Base-by-base conservation (phyloP, 805 yeast species). In the Candida cerambycidarum region DNA sequence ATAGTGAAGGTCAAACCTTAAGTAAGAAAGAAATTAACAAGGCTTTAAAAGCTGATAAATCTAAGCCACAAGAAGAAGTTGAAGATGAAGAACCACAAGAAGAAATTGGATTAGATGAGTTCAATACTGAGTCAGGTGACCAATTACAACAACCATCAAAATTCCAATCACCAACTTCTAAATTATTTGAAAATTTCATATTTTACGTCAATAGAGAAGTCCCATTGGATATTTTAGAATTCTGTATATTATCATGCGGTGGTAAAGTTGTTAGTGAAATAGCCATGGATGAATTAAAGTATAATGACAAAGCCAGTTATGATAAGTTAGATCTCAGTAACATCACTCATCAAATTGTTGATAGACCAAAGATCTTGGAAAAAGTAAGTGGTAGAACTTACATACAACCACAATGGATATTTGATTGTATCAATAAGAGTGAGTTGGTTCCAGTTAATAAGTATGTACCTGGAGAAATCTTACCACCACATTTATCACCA, bases 401-500 rank as follows among this genome's bases (percentile, higher is more conserved):
- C 59, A 64, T 92, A 37, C 99, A 93, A 69, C 99, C 99, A 14
- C 99, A 93, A 73, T 93, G 99, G 99, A 75, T 93, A 23, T 90
- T 93, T 62, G 99, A 93, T 63, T 83, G 85, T 57, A 70, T 93
- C 47, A 93, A 93, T 71, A 84, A 85, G 66, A 78, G 80, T 38
- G 73, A 78, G 46, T 73, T 93, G 47, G 72, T 85, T 46, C 80
- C 93, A 14, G 96, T 88, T 16, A 82, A 83, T 42, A 75, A 75
- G 42, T 93, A 93, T 60, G 85, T 95, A 33, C 96, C 97, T 4
- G 99, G 99, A 43, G 97, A 92, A 68, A 71, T 88, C 4, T 74
- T 93, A 51, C 99, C 99, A 34, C 97, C 99, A 28, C 99, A 93
- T 66, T 73, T 93, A 57, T 87, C 96, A 40, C 99, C 99, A 72